Evolutionary conservation across 306 rosid genomes (phyloP).

Genomic region (Parietaria judaica): DNA sequence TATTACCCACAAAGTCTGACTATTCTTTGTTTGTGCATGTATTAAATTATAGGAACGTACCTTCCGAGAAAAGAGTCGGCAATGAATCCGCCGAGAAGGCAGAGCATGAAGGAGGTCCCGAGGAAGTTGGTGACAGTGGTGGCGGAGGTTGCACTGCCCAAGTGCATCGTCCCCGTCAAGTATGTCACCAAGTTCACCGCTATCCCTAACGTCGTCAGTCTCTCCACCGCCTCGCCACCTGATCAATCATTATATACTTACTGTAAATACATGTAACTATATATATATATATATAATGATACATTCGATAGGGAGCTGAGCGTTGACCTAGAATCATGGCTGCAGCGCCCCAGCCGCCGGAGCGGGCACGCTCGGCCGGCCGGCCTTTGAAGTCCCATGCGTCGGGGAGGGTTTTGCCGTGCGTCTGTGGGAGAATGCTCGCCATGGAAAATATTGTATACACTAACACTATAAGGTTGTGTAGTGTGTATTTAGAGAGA

Average conservation of each 20-base stretch:
- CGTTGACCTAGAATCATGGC: conserved; percentile 71
- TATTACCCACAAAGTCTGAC: too few species aligned
- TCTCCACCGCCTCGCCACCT: conserved; percentile 83
- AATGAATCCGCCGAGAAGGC: conserved; percentile 75
- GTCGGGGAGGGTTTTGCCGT: conserved; percentile 48
- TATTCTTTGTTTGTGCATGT: too few species aligned
- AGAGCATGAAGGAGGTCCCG: conserved; percentile 90
- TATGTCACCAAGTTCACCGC: conserved; percentile 86
- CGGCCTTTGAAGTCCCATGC: conserved; percentile 71
- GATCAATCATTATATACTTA: conserved; percentile 8
- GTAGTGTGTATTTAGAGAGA: too few species aligned
- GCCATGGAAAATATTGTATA: conserved; percentile 10
- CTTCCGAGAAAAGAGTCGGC: conserved; percentile 93
- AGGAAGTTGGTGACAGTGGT: conserved; percentile 77
- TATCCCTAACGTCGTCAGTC: conserved; percentile 77
- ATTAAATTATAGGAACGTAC: conserved; percentile 14
- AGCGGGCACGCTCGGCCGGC: conserved; percentile 44
- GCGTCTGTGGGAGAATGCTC: conserved; percentile 35
- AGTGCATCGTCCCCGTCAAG: conserved; percentile 71
- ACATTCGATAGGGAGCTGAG: neutral
- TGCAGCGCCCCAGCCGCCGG: conserved; percentile 80
- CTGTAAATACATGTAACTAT: neutral
- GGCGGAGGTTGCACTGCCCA: conserved; percentile 86
- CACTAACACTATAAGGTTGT: too few species aligned
- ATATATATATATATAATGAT: too few species aligned